Base-by-base conservation (phyloP, 148 eudicot genomes). In the Talinum fruticosum region DNA sequence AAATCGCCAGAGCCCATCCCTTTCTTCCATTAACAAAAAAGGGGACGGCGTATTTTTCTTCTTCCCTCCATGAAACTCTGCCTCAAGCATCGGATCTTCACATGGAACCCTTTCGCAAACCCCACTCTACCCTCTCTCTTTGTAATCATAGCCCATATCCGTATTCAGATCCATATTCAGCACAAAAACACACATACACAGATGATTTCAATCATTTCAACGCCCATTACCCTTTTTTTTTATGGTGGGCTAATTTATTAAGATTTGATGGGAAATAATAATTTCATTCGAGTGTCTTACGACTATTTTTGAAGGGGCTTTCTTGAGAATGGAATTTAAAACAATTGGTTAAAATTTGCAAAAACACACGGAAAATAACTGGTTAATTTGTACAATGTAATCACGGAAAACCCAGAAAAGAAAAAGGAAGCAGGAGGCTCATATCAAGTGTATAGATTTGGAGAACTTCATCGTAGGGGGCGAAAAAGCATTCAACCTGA, bases 51-150 rank as follows among this genome's bases (percentile, higher is more conserved):
- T 66, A 53, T 41, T 79, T 83, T n/a, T 35, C 68, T 61, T 35
- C 65, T 68, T 38, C 38, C 4, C 59, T 37, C n/a, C n/a, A 59
- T 16, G 6, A 36, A 36, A 34, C 45, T 28, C 66, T n/a, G 12
- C 33, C 72, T 21, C 26, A 37, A 41, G 45, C 37, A n/a, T 32
- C 71, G 10, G 54, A 54, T 62, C 67, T 34, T 64, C 19, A 71
- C 69, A 77, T 30, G 37, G 82, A 76, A 47, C 38, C 29, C 4
- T 66, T 49, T 23, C 8, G 15, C 62, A 32, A 5, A 41, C 45
- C 85, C 13, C 34, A 80, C 80, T 83, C 85, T 41, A 83, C 83
- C 85, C 74, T 83, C 85, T 83, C 85, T 79, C 78, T 47, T 75
- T 83, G 59, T 83, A 83, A 83, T 83, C 85, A 83, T 41, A 32